Percentiles rank a stretch among this genome's conserved stretches.
Evolutionary conservation across 768 basidiomycete genomes (phyloP).

Genomic region (Tylopilus cervinicoccineus): DNA sequence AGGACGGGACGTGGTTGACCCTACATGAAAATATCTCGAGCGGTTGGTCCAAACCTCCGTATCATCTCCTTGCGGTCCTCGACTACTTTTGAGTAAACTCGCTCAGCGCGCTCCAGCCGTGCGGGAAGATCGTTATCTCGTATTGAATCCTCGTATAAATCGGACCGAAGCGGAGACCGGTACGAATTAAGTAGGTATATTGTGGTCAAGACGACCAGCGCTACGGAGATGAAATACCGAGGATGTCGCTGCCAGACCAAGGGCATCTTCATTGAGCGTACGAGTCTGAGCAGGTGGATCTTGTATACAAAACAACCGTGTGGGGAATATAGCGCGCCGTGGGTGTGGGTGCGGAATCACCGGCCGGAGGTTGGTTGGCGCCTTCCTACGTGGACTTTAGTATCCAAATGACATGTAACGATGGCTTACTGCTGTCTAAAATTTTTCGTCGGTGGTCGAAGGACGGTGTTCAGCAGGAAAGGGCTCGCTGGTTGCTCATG

Average conservation of each 20-base stretch:
- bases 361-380: not conserved
- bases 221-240: constrained; percentile 45
- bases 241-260: constrained; percentile 44
- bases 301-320: constrained; percentile 6
- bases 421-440: constrained; percentile 14
- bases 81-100: constrained; percentile 43
- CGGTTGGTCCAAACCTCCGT: constrained; percentile 48
- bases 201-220: constrained; percentile 39
- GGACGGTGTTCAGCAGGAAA: constrained; percentile 6
- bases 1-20: constrained; percentile 2
- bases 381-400: constrained; percentile 1
- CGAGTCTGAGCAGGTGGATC: constrained; percentile 4
- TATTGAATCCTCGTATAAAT: constrained; percentile 21
- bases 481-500: constrained; percentile 15
- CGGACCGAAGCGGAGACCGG: constrained; percentile 23
- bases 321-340: constrained; percentile 12
- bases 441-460: constrained; percentile 1
- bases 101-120: constrained; percentile 41
- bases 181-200: constrained; percentile 45
- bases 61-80: constrained; percentile 44
- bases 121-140: constrained; percentile 35
- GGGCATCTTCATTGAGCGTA: constrained; percentile 24
- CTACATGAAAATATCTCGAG: constrained; percentile 44
- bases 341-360: not conserved
- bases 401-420: not conserved